Percentiles rank a stretch among this genome's conserved stretches.
These are phyloP conservation scores for Rubia occidens DNA, from an alignment of 305 asterid species.

Conservation along the genomic window DNA sequence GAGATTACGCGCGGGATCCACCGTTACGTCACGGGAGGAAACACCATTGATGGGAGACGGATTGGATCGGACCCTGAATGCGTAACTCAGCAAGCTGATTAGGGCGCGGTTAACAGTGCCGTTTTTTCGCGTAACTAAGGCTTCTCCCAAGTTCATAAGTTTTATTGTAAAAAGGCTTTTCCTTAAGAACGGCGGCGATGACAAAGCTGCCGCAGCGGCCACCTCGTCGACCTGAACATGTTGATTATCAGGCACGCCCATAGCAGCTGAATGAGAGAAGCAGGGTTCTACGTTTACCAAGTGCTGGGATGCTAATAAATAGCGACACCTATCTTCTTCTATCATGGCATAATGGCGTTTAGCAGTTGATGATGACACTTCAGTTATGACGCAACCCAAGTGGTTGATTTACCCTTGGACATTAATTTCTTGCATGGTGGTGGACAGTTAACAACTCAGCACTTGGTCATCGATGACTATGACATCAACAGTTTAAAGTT, in stretches of 20 bases:
- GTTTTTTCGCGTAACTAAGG: conserved; percentile 35
- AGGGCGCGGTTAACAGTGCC: conserved; percentile 70
- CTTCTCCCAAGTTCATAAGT: conserved; percentile 27
- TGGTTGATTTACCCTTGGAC: too few species aligned
- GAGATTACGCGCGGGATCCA: conserved; percentile 54
- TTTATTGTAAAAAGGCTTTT: conserved; percentile 35
- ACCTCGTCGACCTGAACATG: not conserved
- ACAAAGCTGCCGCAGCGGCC: not conserved
- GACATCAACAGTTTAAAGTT: too few species aligned
- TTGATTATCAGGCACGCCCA: not conserved
- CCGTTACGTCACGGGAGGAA: conserved; percentile 39
- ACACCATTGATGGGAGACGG: conserved; percentile 42
- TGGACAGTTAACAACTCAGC: too few species aligned
- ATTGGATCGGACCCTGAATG: conserved; percentile 23
- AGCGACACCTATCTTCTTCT: too few species aligned
- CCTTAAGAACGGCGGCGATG: conserved; percentile 36
- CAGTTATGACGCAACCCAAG: too few species aligned
- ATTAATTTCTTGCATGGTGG: too few species aligned
- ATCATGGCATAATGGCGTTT: too few species aligned
- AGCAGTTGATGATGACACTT: too few species aligned
- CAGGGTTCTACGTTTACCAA: too few species aligned
- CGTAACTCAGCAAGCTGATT: conserved; percentile 20
- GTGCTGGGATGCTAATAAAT: too few species aligned
- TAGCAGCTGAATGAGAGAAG: not conserved
- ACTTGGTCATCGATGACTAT: too few species aligned